Base-by-base conservation (phyloP, 139 green algal genomes). In the Ettlia oleoabundans region DNA sequence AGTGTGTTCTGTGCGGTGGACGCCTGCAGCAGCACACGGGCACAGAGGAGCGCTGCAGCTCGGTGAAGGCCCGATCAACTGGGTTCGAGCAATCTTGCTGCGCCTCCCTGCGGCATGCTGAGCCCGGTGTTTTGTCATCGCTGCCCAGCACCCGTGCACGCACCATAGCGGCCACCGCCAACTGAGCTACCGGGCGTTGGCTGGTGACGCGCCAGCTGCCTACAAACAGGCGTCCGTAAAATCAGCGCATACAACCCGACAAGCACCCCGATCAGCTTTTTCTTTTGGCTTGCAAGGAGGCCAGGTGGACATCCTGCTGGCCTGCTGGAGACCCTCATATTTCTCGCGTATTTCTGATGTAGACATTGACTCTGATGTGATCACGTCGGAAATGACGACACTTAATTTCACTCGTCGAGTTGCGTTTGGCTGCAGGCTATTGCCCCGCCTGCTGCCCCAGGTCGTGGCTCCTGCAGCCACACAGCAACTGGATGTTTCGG, bases 1-100 rank as follows among this genome's bases (percentile, higher is more conserved):
- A 89, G 78, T 37, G 61, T 62, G 83, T 89, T 86, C 41, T 89
- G 85, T 28, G 85, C 85, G 3, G 85, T 89, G 28, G 80, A 33
- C 8, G 85, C 85, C 85, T 80, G 53, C 52, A 35, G 6, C 73
- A 80, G 68, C 3, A 13, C 22, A 32, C 35, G 67, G 68, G 32
- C 24, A 37, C 61, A 32, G 21, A n/a, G n/a, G n/a, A n/a, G n/a
- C n/a, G 3, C 30, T 26, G 68, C 61, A 67, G 61, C 35, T 67
- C 24, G 24, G 35, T 37, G 61, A n/a, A 30, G 26, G 67, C n/a
- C n/a, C 33, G 33, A 42, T 19, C 70, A 63, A 52, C 42, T n/a
- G 68, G 2, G 42, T 42, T 5, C 28, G 43, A 33, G 41, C 13
- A 19, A 10, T 24, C n/a, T n/a, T n/a, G n/a, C n/a, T n/a, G n/a